Evolutionary conservation across 495 filamentous ascomycete species (phyloP).

Genomic region (Haplographium delicatum): DNA sequence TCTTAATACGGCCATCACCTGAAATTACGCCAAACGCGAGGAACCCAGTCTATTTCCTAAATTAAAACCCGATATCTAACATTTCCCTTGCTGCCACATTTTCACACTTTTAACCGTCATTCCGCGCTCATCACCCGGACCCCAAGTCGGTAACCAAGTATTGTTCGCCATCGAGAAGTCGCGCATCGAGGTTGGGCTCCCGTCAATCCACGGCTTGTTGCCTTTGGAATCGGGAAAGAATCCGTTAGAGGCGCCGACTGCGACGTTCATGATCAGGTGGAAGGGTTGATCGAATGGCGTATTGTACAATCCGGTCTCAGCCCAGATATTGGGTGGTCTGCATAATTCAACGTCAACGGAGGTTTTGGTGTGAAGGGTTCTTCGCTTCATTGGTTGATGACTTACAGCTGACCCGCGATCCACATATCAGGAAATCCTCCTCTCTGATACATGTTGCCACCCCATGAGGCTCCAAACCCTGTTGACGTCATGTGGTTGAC

Average conservation of each 20-base stretch:
- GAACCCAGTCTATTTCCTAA: too few species aligned
- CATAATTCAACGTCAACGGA: too few species aligned
- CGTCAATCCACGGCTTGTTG: slow-evolving; percentile 62
- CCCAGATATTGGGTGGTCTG: neutral
- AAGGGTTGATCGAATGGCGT: slow-evolving; percentile 64
- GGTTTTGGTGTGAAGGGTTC: too few species aligned
- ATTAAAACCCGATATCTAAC: too few species aligned
- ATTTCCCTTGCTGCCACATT: slow-evolving; percentile 25
- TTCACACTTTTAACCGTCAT: slow-evolving; percentile 59
- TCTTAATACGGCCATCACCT: too few species aligned
- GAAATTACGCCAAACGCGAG: too few species aligned
- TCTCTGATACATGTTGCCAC: slow-evolving; percentile 1
- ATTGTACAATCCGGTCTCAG: slow-evolving; percentile 19
- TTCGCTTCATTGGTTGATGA: neutral
- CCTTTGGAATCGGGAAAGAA: slow-evolving; percentile 58
- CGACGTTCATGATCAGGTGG: slow-evolving; percentile 64
- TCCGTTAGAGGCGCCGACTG: slow-evolving; percentile 59
- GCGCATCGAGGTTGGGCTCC: slow-evolving; percentile 36
- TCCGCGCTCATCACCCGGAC: slow-evolving; percentile 35
- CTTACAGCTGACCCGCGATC: neutral
- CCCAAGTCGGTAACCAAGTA: slow-evolving; percentile 61
- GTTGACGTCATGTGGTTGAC: slow-evolving; percentile 37
- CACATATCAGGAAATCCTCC: neutral
- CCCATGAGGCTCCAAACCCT: neutral
- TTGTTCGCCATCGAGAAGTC: slow-evolving; percentile 32